A percentile compares a stretch with the other conserved stretches of the same genome.
These are phyloP conservation scores for Phlebopus sp. DNA, from an alignment of 1,284 basidiomycete species.

Conservation along the genomic window DNA sequence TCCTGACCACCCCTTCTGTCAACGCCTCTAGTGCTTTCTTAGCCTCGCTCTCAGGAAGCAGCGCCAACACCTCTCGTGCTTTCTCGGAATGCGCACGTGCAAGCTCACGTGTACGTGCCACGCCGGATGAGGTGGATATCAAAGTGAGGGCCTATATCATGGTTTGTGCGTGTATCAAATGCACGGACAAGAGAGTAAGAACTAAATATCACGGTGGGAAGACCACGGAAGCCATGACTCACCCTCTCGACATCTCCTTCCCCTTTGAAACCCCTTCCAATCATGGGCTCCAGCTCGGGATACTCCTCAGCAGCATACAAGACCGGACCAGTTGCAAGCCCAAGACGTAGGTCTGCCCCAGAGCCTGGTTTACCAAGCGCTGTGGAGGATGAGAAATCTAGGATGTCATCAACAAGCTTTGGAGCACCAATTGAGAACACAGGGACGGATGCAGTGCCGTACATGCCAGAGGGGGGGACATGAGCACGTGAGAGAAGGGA, in stretches of 20 bases:
- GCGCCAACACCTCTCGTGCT: constrained; percentile 67
- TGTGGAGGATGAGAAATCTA: constrained; percentile 75
- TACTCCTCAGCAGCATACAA: constrained; percentile 95
- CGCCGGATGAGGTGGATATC: constrained; percentile 73
- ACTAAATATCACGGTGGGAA: neutral
- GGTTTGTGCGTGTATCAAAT: neutral
- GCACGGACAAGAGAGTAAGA: neutral
- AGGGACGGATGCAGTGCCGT: neutral
- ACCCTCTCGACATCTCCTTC: constrained; percentile 86
- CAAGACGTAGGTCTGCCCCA: constrained; percentile 83
- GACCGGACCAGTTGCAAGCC: constrained; percentile 89
- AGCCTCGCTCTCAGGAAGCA: constrained; percentile 83
- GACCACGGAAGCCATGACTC: constrained; percentile 21
- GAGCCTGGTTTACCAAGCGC: constrained; percentile 79
- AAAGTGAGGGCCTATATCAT: constrained; percentile 64
- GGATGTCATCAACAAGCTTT: constrained; percentile 90
- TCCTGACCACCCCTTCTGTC: constrained; percentile 57
- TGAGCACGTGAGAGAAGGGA: neutral
- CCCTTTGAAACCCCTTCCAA: constrained; percentile 79
- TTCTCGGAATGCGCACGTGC: constrained; percentile 78
- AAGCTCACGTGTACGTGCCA: constrained; percentile 77
- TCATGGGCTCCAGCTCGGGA: constrained; percentile 78
- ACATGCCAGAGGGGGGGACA: neutral
- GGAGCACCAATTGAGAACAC: constrained; percentile 8
- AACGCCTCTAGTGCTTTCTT: constrained; percentile 68